Evolutionary conservation across 2,329 filamentous ascomycete species (phyloP), one percentile per base, ranked within the genome.

Genomic region (Colletotrichum ledebouriae): DNA sequence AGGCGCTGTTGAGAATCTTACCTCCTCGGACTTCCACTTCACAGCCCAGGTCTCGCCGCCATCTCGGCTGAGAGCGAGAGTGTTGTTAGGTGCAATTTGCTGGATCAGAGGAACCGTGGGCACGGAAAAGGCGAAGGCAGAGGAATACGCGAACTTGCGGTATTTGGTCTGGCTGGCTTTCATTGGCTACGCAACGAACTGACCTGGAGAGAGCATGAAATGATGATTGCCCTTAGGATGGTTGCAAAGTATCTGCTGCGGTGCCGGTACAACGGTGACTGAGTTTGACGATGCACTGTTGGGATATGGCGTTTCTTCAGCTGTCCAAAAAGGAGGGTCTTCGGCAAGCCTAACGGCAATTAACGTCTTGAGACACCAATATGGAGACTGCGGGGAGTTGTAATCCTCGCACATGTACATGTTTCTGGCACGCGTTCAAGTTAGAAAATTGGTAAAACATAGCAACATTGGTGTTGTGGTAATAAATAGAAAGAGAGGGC

Each of bases 371-470:
- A 87, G 74, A 7, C 80, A 82, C 86, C 85, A 87, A 71, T 87
- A 88, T 0, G 81, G 78, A 0, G 85, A 87, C 67, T 87, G 85
- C 0, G 85, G 84, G 2, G 85, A 87, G 72, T 87, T 87, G 73
- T 88, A 87, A 70, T 86, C 83, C 72, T 88, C 86, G 41, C 78
- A 77, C 79, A 87, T 80, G 71, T 83, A 87, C 82, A 86, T 86
- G 70, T 87, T 87, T 0, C 49, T n/a, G 2, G 4, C 3, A 2
- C 6, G 5, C 3, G 1, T 7, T 13, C 17, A 65, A 25, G 5
- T 5, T 1, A 5, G 29, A 4, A 4, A 11, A 10, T 39, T 5
- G 47, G 11, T 9, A 6, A 46, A 10, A 39, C 25, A 33, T 3
- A n/a, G 4, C 12, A 3, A 22, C 11, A 11, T 15, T 1, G 22